Base-by-base conservation (phyloP, 2,329 filamentous ascomycete species). In the Fusarium sp. region DNA sequence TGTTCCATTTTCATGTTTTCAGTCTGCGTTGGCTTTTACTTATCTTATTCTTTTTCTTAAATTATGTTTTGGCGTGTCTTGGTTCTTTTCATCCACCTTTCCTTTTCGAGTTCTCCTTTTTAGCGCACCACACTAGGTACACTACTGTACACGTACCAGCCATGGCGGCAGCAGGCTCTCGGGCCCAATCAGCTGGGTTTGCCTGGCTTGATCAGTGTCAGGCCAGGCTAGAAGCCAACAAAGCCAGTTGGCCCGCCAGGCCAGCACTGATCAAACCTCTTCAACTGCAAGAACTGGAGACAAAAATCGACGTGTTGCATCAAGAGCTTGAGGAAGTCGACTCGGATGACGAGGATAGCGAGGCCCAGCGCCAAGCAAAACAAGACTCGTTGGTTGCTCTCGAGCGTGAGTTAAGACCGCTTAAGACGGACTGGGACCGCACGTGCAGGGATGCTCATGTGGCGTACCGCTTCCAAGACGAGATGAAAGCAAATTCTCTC, bases 401-500 rank as follows among this genome's bases (percentile, higher is more conserved):
- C 33, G 11, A 9, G 36, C n/a, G 26, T 4, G 36, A 55, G 22
- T 20, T 38, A 54, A 36, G 33, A 28, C 50, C 51, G 51, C 51
- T 55, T 31, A 30, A 26, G 38, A 31, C 28, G 38, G 55, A 47
- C 50, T 69, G 61, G 55, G 55, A 61, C 45, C 50, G 45, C 44
- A 53, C 35, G 35, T 55, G 54, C 41, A 57, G 28, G 44, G 68
- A 56, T 56, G 54, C 39, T 24, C 45, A 61, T 42, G 57, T 60
- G 53, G 61, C 56, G 57, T 59, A 67, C 30, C 42, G 45, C 50
- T 56, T 53, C 47, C 18, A 56, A 22, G 35, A 60, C 60, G 55
- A 72, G 59, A 47, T 33, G 18, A 11, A 50, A 44, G 36, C 58
- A 36, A 54, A 48, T 36, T 69, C 55, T 55, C 51, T 69, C 53